Conservation (phyloP, 441 rosid species). For the Mallotus repandus region DNA sequence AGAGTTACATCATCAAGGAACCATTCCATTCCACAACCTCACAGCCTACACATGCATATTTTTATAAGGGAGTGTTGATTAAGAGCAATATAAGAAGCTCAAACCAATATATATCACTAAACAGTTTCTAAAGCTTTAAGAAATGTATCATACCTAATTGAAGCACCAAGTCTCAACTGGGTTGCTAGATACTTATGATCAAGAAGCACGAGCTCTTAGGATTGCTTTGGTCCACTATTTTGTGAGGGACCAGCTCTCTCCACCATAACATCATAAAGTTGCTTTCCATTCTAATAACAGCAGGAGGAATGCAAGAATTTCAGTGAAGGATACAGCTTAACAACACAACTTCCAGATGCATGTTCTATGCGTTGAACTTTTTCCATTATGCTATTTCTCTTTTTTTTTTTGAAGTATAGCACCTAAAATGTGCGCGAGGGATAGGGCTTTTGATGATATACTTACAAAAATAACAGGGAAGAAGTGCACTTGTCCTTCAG, state of each 20-base stretch:
- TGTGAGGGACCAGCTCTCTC: conserved; percentile 77
- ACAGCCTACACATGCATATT: background rate
- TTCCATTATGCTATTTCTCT: background rate
- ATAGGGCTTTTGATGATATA: conserved; percentile 2
- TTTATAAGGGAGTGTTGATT: background rate
- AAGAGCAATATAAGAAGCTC: background rate
- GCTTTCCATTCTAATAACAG: conserved; percentile 57
- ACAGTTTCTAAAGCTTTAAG: background rate
- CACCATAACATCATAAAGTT: conserved; percentile 72
- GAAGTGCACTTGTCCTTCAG: conserved; percentile 86
- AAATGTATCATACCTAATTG: background rate
- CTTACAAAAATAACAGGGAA: conserved; percentile 82
- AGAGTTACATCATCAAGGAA: background rate
- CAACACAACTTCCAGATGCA: background rate
- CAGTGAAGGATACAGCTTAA: background rate
- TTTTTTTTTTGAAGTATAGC: background rate
- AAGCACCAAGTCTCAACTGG: background rate
- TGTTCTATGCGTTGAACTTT: background rate
- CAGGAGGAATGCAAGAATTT: conserved; percentile 10
- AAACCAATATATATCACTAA: background rate
- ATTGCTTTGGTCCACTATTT: conserved; percentile 53
- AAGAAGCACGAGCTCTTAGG: conserved; percentile 13
- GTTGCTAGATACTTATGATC: background rate
- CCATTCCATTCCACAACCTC: background rate
- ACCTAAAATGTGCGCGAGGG: background rate